These are phyloP conservation scores for Wickerhamiella azyma DNA, from an alignment of 805 yeast species.

Conservation along the genomic window DNA sequence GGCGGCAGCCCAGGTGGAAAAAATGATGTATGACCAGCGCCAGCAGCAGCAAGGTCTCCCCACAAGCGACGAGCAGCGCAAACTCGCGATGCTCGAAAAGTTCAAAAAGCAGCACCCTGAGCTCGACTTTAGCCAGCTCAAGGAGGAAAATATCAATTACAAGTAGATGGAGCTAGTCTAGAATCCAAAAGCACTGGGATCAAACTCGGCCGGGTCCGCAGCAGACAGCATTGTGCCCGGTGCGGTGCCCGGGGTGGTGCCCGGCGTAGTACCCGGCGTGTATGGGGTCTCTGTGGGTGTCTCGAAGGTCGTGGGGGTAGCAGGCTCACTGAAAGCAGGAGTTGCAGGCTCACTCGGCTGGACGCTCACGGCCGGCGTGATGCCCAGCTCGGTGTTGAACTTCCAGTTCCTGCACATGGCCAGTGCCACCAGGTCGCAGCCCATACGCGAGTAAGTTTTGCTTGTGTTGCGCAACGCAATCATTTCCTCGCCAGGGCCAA, in stretches of 20 bases:
- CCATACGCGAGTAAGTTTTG: constrained; percentile 69
- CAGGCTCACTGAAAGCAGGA: background rate
- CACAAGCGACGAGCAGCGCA: constrained; percentile 27
- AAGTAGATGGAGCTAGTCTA: constrained; percentile 19
- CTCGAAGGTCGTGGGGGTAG: background rate
- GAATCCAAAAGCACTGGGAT: constrained; percentile 60
- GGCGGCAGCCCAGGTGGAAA: constrained; percentile 33
- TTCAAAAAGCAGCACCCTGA: constrained; percentile 34
- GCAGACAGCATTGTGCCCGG: constrained; percentile 18
- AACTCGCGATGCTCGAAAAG: constrained; percentile 25
- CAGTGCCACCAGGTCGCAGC: constrained; percentile 69
- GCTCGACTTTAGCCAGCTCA: constrained; percentile 29
- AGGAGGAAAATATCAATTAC: constrained; percentile 14
- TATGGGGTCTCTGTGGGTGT: background rate
- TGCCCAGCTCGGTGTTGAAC: constrained; percentile 26
- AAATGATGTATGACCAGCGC: constrained; percentile 35
- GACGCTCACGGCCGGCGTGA: constrained; percentile 3
- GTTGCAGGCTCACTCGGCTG: background rate
- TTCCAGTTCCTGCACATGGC: constrained; percentile 55
- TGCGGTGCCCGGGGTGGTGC: constrained; percentile 37
- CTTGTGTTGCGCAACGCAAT: constrained; percentile 49
- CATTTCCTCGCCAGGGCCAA: constrained; percentile 48
- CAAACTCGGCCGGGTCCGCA: constrained; percentile 33
- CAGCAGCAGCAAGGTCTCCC: constrained; percentile 30
- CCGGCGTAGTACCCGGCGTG: constrained; percentile 34